Conservation (phyloP, 2,329 filamentous ascomycete species). For the Trichoderma sp. region DNA sequence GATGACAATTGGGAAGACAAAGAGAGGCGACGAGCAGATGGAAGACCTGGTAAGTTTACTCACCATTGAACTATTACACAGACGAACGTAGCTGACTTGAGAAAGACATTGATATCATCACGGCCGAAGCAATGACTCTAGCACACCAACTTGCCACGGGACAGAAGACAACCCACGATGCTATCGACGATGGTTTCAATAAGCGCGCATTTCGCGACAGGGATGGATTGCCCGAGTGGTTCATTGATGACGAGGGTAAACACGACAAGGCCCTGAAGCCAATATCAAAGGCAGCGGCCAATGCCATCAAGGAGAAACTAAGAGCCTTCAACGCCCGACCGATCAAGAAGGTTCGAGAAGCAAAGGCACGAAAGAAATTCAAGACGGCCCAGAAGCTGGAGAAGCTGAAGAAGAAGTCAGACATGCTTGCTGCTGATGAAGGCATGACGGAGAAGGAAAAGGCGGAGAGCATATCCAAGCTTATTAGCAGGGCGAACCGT, state of each 20-base stretch:
- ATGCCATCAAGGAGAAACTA: slow-evolving; percentile 91
- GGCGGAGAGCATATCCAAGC: slow-evolving; percentile 74
- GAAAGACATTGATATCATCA: slow-evolving; percentile 92
- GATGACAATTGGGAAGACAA: slow-evolving; percentile 66
- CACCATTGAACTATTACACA: no score
- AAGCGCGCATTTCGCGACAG: slow-evolving; percentile 86
- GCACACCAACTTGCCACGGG: slow-evolving; percentile 89
- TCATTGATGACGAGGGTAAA: slow-evolving; percentile 83
- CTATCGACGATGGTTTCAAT: slow-evolving; percentile 91
- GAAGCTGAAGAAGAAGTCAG: slow-evolving; percentile 97
- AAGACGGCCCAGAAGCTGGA: slow-evolving; percentile 87
- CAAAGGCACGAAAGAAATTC: slow-evolving; percentile 94
- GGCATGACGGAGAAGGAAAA: slow-evolving; percentile 96
- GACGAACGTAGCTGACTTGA: slow-evolving; percentile 16
- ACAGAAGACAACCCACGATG: slow-evolving; percentile 72
- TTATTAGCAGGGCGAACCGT: slow-evolving; percentile 78
- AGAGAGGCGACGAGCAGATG: slow-evolving; percentile 61
- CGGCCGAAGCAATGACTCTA: slow-evolving; percentile 97
- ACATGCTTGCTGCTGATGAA: slow-evolving; percentile 82
- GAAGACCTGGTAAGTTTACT: slow-evolving; percentile 53
- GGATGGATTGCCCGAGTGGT: slow-evolving; percentile 95
- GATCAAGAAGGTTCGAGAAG: slow-evolving; percentile 98
- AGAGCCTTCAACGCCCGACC: slow-evolving; percentile 91
- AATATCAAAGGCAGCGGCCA: slow-evolving; percentile 85
- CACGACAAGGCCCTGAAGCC: slow-evolving; percentile 85